Percentiles rank a stretch among this genome's conserved stretches.
Conservation (phyloP, 1,139 yeast genomes). For the Pichia sp. region DNA sequence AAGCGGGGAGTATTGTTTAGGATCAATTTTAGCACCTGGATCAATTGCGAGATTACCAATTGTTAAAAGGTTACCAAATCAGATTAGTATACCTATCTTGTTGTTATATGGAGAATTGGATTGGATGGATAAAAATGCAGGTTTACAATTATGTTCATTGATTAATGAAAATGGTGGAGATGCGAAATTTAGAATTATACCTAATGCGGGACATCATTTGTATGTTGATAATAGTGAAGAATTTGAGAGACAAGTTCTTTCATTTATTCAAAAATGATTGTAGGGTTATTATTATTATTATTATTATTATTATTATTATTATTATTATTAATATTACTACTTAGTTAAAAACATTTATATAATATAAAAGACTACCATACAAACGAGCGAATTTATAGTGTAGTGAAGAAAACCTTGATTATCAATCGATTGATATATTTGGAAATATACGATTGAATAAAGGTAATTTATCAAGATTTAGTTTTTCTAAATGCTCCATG, state of each 20-base stretch:
- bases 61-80: constrained; percentile 47
- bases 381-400: neutral
- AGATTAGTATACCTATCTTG: constrained; percentile 32
- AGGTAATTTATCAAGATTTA: neutral
- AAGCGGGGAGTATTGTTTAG: constrained; percentile 28
- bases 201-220: constrained; percentile 68
- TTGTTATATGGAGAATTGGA: constrained; percentile 77
- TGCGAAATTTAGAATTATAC: constrained; percentile 39
- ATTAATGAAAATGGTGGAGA: constrained; percentile 28
- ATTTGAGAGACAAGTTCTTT: constrained; percentile 43
- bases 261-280: neutral
- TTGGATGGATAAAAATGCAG: constrained; percentile 81
- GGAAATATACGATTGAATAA: neutral
- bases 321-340: too few relatives aligned
- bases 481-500: too few relatives aligned
- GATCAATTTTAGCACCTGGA: constrained; percentile 47
- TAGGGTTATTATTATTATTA: neutral
- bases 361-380: too few relatives aligned
- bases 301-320: too few relatives aligned
- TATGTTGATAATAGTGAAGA: constrained; percentile 67
- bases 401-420: neutral
- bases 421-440: too few relatives aligned
- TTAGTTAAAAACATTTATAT: too few relatives aligned
- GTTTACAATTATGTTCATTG: constrained; percentile 42
- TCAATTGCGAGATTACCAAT: constrained; percentile 73